Base-by-base conservation (phyloP, 164 flowering plant genomes). In the Chloranthus sessilifolius region DNA sequence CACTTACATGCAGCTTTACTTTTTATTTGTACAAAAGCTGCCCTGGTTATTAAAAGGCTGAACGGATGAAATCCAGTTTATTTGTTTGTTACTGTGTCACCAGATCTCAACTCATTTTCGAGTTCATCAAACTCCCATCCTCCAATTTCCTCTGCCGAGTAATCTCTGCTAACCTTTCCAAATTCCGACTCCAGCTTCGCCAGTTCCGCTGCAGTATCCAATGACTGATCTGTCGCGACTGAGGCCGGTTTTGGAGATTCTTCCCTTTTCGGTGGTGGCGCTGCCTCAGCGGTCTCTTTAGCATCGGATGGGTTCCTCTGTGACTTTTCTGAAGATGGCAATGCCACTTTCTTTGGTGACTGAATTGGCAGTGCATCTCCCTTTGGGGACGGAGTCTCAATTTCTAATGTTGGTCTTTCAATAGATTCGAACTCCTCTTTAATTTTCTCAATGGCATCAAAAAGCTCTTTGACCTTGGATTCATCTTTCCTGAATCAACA, bases 81-180 rank as follows among this genome's bases (percentile, higher is more conserved):
- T 64, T 72, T 78, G 52, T 41, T 66, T 15, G 59, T 39, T 26
- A 65, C 54, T 20, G 81, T 50, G 30, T 74, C 75, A 30, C 79
- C 74, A 4, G 82, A 54, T 63, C 55, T 63, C 43, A 85, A 47
- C 52, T 92, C 98, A 59, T 74, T 69, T 65, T 92, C 96, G 8
- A 88, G 95, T 59, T 86, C 99, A 65, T 88, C 99, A 58, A 92
- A 86, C 49, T 86, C 99, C 99, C 99, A 94, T 31, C 62, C 95
- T 35, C 83, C 79, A 36, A 86, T 79, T 57, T 88, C 99, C 24
- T 86, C 92, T 14, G 75, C 25, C 0, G 95, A 68, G 62, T 88
- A 86, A 58, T 84, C 86, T 34, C 27, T 68, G 56, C 67, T 66
- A 29, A 74, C 73, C 47, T 78, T 76, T 28, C 99, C 99, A 55